These are phyloP conservation scores for Phytophthora uliginosa DNA, from an alignment of 352 stramenopile genomes.

Conservation along the genomic window DNA sequence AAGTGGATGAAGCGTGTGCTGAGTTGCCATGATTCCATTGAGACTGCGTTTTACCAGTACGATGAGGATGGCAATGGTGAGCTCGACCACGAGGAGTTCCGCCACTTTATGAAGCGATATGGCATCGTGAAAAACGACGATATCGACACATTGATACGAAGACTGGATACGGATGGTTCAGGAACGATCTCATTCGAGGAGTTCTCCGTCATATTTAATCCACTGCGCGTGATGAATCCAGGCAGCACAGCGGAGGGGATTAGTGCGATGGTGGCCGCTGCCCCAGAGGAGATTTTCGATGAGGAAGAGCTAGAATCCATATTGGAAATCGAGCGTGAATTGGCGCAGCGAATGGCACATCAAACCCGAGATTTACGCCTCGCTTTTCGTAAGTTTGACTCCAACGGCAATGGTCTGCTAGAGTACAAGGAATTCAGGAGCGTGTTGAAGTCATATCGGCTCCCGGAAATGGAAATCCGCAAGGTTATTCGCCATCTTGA, in stretches of 20 bases:
- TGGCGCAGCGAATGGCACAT: slow-evolving; percentile 62
- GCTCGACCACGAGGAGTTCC: slow-evolving; percentile 73
- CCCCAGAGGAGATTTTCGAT: slow-evolving; percentile 45
- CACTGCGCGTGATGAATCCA: slow-evolving; percentile 43
- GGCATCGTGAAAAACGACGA: slow-evolving; percentile 66
- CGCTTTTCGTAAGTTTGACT: slow-evolving; percentile 76
- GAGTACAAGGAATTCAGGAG: slow-evolving; percentile 81
- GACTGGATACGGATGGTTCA: slow-evolving; percentile 60
- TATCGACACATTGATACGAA: slow-evolving; percentile 56
- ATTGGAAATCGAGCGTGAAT: slow-evolving; percentile 72
- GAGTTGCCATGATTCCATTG: slow-evolving; percentile 66
- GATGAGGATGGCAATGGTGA: slow-evolving; percentile 58
- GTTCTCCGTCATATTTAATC: slow-evolving; percentile 70
- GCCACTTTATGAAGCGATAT: slow-evolving; percentile 77
- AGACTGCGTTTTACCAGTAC: slow-evolving; percentile 74
- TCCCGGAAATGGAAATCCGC: slow-evolving; percentile 72
- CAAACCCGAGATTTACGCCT: slow-evolving; percentile 65
- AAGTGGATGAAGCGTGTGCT: slow-evolving; percentile 76
- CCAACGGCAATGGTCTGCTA: slow-evolving; percentile 70
- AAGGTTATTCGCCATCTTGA: slow-evolving; percentile 82
- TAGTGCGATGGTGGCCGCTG: slow-evolving; percentile 26
- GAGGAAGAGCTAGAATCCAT: slow-evolving; percentile 65
- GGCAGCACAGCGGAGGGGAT: slow-evolving; percentile 15
- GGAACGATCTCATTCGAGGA: slow-evolving; percentile 67
- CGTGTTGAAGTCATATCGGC: slow-evolving; percentile 69